Percentiles rank a stretch among this genome's conserved stretches.
Evolutionary conservation across 116 monocot genomes (phyloP).

Genomic region (Zostera marina): DNA sequence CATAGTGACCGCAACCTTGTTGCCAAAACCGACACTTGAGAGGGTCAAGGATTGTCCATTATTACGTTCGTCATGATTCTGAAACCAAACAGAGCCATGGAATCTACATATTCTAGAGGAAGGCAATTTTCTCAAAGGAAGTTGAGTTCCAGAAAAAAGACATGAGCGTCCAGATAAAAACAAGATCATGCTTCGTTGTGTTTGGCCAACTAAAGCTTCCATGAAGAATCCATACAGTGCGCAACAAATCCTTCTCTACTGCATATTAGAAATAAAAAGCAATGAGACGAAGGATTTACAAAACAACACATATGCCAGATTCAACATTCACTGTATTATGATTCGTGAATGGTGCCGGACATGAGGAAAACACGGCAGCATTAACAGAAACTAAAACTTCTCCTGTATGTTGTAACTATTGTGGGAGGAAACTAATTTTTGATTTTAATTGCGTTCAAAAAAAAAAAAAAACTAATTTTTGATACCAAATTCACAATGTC

Average conservation of each 20-base stretch:
- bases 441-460: too few species aligned
- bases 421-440: too few species aligned
- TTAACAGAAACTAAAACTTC: too few species aligned
- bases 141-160: conserved; percentile 16
- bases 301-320: too few species aligned
- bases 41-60: conserved; percentile 27
- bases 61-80: conserved; percentile 7
- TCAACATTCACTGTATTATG: too few species aligned
- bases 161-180: conserved; percentile 32
- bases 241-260: background rate
- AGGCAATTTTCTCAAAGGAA: conserved; percentile 20
- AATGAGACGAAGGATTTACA: too few species aligned
- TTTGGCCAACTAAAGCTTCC: conserved; percentile 40
- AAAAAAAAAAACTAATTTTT: too few species aligned
- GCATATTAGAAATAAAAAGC: too few species aligned
- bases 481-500: too few species aligned
- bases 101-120: conserved; percentile 14
- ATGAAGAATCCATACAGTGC: conserved; percentile 35
- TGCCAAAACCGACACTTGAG: conserved; percentile 32
- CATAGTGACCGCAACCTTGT: background rate
- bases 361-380: too few species aligned
- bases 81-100: conserved; percentile 18
- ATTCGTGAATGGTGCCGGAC: too few species aligned
- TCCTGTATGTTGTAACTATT: too few species aligned
- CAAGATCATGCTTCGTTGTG: conserved; percentile 39